These are phyloP conservation scores for Trametopsis cervina DNA, from an alignment of 768 basidiomycete genomes.

Conservation along the genomic window DNA sequence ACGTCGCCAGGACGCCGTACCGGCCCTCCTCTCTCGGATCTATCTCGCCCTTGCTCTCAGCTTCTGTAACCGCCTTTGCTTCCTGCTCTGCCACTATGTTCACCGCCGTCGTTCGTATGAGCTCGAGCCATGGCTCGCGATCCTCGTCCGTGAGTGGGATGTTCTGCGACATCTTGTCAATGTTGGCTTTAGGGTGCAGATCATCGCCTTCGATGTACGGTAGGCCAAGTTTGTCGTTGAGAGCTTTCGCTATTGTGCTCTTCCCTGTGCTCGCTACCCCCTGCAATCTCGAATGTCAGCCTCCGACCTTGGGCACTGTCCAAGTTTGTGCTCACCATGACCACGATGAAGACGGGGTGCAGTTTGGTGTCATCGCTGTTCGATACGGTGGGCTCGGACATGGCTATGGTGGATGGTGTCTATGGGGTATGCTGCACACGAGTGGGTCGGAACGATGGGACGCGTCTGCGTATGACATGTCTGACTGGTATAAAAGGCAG, in stretches of 20 bases:
- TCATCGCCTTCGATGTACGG: constrained; percentile 89
- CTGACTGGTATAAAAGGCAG: background rate
- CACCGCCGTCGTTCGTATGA: constrained; percentile 62
- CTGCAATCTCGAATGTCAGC: constrained; percentile 10
- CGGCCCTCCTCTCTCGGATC: constrained; percentile 6
- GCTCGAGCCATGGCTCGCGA: constrained; percentile 78
- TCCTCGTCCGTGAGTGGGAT: constrained; percentile 74
- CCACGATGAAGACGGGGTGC: constrained; percentile 32
- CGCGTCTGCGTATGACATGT: background rate
- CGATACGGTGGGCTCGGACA: background rate
- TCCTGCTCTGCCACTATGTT: constrained; percentile 27
- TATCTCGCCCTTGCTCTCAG: background rate
- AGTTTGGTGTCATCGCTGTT: background rate
- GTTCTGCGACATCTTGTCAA: constrained; percentile 83
- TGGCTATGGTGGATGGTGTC: background rate
- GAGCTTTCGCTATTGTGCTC: constrained; percentile 21
- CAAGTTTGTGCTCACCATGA: constrained; percentile 38
- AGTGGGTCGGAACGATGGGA: background rate
- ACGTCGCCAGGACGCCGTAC: constrained; percentile 72
- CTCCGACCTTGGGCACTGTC: background rate
- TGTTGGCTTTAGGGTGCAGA: constrained; percentile 73
- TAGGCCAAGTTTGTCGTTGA: constrained; percentile 36
- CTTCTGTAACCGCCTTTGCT: constrained; percentile 8
- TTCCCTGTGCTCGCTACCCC: constrained; percentile 26
- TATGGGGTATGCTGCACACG: background rate